A percentile compares a stretch with the other conserved stretches of the same genome.
Conservation (phyloP, 768 basidiomycete species). For the Cubamyces lactineus region DNA sequence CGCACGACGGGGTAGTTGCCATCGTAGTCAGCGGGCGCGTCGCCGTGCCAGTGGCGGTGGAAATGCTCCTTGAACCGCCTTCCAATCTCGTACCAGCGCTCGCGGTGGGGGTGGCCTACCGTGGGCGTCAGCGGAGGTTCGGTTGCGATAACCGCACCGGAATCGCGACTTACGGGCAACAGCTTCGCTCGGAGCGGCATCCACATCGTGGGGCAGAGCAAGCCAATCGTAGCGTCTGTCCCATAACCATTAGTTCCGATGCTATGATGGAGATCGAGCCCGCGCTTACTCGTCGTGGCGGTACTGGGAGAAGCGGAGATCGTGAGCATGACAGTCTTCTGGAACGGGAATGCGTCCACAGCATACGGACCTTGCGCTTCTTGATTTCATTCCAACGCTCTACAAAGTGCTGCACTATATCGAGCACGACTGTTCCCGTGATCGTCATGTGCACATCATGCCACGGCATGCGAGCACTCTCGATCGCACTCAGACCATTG, state of each 20-base stretch:
- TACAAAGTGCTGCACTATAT: slow-evolving; percentile 90
- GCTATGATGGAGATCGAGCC: not conserved
- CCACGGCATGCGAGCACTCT: slow-evolving; percentile 89
- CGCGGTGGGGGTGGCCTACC: slow-evolving; percentile 67
- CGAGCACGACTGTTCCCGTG: slow-evolving; percentile 80
- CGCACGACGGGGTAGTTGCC: slow-evolving; percentile 47
- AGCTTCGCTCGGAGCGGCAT: slow-evolving; percentile 64
- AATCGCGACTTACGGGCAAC: slow-evolving; percentile 51
- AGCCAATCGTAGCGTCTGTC: slow-evolving; percentile 64
- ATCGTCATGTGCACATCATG: slow-evolving; percentile 95
- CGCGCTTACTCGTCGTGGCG: slow-evolving; percentile 50
- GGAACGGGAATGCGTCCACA: not conserved
- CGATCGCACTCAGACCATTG: slow-evolving; percentile 67
- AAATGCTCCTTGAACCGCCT: slow-evolving; percentile 65
- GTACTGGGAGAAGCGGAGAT: slow-evolving; percentile 27
- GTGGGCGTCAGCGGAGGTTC: not conserved
- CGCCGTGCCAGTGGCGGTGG: slow-evolving; percentile 42
- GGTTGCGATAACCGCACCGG: too few species aligned
- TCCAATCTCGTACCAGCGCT: slow-evolving; percentile 61
- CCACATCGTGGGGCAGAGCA: slow-evolving; percentile 75
- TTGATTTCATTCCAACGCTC: slow-evolving; percentile 94
- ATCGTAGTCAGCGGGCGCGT: slow-evolving; percentile 35
- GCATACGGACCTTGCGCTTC: slow-evolving; percentile 65
- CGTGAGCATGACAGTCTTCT: not conserved
- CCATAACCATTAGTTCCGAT: not conserved